Evolutionary conservation across 345 rosid species (phyloP), one percentile per base, ranked within the genome.

Genomic region (Kandelia obovata): DNA sequence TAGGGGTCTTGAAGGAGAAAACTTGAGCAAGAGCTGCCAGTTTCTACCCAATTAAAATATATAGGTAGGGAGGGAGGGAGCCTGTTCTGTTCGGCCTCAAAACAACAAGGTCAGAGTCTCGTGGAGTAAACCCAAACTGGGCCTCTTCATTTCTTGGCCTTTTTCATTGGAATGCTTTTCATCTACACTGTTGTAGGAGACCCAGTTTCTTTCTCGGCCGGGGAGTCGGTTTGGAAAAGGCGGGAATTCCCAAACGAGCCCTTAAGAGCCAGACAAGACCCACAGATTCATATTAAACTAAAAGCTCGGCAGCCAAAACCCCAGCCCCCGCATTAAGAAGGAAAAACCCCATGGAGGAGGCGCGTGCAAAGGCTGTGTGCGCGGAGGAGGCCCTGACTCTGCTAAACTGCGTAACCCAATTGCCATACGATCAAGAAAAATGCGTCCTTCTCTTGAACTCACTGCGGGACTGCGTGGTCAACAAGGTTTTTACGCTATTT

Each of bases 381-480:
- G 86, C 86, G 0, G 57, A 85, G 68, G 91, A 89, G 66, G 89
- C 97, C 65, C 72, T 93, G 65, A 69, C 79, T 74, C 87, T 93
- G 66, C 91, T 93, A 57, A 93, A 93, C 73, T 93, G 98, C 85
- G 97, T 84, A 31, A 66, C 91, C 0, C 86, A 83, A 26, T 82
- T 85, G 58, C 84, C 89, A 58, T 91, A 75, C 78, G 90, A 93
- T 61, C 83, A 79, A 62, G 88, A 83, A 27, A 89, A 83, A 77
- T 89, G 95, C 73, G 46, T 75, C 71, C 81, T 75, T 30, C 83
- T 86, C 65, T 64, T 94, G 81, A 78, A 79, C 21, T 82, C 87
- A 8, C 74, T 91, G 72, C 79, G 98, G 60, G 85, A 81, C 20
- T 91, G 97, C 62, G 92, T 83, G 61, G 70, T 86, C 65, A 74